Base-by-base conservation (phyloP, 2,329 filamentous ascomycete genomes). In the Colletotrichum sp. region DNA sequence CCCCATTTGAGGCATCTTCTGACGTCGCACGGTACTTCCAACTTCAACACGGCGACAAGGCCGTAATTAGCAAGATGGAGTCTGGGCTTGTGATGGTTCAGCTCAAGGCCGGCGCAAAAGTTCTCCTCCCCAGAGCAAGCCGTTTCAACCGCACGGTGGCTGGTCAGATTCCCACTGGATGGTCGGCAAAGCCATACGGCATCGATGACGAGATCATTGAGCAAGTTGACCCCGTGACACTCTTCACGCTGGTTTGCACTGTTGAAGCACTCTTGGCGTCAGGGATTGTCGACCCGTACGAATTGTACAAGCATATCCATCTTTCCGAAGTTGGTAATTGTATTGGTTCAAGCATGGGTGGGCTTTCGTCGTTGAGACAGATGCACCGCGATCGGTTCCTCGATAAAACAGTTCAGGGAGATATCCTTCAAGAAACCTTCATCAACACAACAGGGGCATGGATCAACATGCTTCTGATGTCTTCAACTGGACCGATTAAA, bases 11-110 rank as follows among this genome's bases (percentile, higher is more conserved):
- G 89, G 90, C 96, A 15, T 98, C 96, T 79, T 98, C 98, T 89
- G 97, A 99, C 86, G 98, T 95, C 39, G 97, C 97, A 1, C 94
- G 98, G 82, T 96, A 98, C 86, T 98, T 98, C 91, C 96, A 95
- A 90, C 94, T 96, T 78, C 94, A 98, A 87, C 97, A 99, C 82
- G 96, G 95, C 70, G 96, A 98, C 80, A 98, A 98, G 88, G 97
- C 97, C 57, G 96, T 98, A 82, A 94, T 98, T 81, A 98, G 98
- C 80, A 96, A 98, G 87, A 95, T 94, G n/a, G 96, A 98, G 79
- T 96, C 94, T 71, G 96, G 96, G 80, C 96, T 98, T 84, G 98
- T 94, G 88, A 96, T 94, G 68, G 95, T 99, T 66, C 95, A 95
- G 79, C 89, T 99, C 85, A 97, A 94, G 91, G 98, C 98, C 91